Evolutionary conservation across 78 protist genomes (phyloP), one percentile per base, ranked within the genome.

Genomic region (Cavenderia fasciculata): DNA sequence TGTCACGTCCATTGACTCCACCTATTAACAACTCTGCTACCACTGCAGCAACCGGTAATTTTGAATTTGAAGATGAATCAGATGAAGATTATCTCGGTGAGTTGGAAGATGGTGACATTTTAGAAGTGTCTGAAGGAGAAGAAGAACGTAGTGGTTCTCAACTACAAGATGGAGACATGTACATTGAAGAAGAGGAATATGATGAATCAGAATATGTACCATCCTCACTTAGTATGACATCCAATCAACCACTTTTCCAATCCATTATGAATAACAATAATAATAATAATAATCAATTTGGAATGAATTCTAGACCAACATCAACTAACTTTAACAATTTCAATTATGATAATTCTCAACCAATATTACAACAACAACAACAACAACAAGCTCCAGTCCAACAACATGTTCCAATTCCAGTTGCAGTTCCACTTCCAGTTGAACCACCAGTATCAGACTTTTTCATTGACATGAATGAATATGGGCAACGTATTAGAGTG

Each of bases 401-500:
- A 75, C 40, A 27, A 62, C 74, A 66, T 16, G 36, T 43, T 43
- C 8, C 79, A 72, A 72, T 38, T 33, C 33, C 62, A 72, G 23
- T 62, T 5, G 62, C 11, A 19, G 16, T 21, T 19, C 33, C 6
- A 14, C 8, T 5, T n/a, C 62, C 62, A 56, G 16, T 19, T 7
- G 8, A 56, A 56, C 51, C 56, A 54, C 44, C 76, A n/a, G 43
- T 68, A 65, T 25, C 65, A 1, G 72, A 65, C 12, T 68, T 82
- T 70, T 82, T 34, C 46, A 41, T 82, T 4, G 89, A 82, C 56
- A 65, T 82, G 75, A 66, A 40, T 68, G 89, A 82, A 43, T 82
- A 82, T 68, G 89, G 89, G 40, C 89, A 82, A 43, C 59, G 89
- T 23, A 95, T 97, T n/a, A 71, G 94, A 19, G 98, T 96, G 21